A percentile compares a stretch with the other conserved stretches of the same genome.
Conservation (phyloP, 2,329 filamentous ascomycete species). For the Penicillium verrucosum region DNA sequence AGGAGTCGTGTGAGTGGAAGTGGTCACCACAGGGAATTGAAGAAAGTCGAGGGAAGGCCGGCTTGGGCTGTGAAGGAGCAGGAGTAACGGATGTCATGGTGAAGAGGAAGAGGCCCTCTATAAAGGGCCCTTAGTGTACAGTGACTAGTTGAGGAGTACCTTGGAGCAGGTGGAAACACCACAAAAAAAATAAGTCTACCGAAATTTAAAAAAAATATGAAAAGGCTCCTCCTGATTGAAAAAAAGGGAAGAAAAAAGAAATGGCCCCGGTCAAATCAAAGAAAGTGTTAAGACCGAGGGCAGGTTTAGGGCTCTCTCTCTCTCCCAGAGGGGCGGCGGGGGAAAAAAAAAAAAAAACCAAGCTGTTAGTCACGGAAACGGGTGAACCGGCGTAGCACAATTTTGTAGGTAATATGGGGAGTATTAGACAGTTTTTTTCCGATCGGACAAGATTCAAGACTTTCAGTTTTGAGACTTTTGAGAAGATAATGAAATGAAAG, state of each 20-base stretch:
- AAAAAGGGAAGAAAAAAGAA: slow-evolving; percentile 17
- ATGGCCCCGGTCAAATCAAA: slow-evolving; percentile 19
- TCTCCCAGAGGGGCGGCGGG: slow-evolving; percentile 24
- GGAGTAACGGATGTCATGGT: slow-evolving; percentile 30
- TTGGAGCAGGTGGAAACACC: slow-evolving; percentile 11
- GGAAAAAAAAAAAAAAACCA: slow-evolving; percentile 18
- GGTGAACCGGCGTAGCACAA: slow-evolving; percentile 18
- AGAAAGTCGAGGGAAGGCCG: slow-evolving; percentile 22
- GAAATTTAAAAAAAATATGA: slow-evolving; percentile 12
- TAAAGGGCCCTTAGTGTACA: slow-evolving; percentile 21
- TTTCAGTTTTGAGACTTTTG: neutral
- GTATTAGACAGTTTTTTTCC: neutral
- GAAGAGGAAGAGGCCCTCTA: slow-evolving; percentile 25
- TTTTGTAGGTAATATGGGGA: neutral
- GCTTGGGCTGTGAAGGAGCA: slow-evolving; percentile 24
- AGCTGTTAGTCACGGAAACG: slow-evolving; percentile 39
- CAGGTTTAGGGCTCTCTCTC: slow-evolving; percentile 16
- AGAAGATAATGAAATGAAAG: neutral
- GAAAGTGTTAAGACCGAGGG: slow-evolving; percentile 10
- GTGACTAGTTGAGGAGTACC: slow-evolving; percentile 8
- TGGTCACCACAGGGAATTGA: slow-evolving; percentile 21
- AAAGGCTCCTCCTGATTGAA: slow-evolving; percentile 33
- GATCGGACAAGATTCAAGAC: neutral
- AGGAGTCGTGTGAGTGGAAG: slow-evolving; percentile 31
- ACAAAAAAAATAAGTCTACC: slow-evolving; percentile 14